Conservation (phyloP, 306 rosid genomes). For the Ammopiptanthus mongolicus region DNA sequence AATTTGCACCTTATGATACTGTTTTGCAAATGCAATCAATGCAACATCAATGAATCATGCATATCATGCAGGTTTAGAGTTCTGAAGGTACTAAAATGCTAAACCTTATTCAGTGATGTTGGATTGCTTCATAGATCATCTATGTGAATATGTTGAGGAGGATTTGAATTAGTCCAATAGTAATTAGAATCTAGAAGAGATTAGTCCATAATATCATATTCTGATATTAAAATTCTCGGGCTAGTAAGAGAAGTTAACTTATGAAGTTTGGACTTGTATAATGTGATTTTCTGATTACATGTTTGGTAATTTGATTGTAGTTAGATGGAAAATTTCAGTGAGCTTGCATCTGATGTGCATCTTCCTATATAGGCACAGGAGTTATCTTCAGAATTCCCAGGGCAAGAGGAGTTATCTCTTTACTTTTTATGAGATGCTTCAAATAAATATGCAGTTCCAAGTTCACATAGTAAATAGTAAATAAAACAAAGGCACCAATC, state of each 20-base stretch:
- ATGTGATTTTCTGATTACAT: slow-evolving; percentile 36
- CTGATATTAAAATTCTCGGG: slow-evolving; percentile 27
- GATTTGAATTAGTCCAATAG: slow-evolving; percentile 39
- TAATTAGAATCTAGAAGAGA: slow-evolving; percentile 35
- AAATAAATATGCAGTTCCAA: slow-evolving; percentile 27
- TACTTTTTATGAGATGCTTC: slow-evolving; percentile 18
- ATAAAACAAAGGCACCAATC: slow-evolving; percentile 17
- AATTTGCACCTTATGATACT: slow-evolving; percentile 41
- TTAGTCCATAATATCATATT: slow-evolving; percentile 34
- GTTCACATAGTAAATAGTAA: slow-evolving; percentile 1
- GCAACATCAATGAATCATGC: slow-evolving; percentile 44
- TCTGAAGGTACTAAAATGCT: slow-evolving; percentile 15
- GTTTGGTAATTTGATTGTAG: slow-evolving; percentile 26
- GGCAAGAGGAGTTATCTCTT: slow-evolving; percentile 11
- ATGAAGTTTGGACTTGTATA: slow-evolving; percentile 34
- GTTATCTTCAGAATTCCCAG: not conserved
- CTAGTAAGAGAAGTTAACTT: slow-evolving; percentile 22
- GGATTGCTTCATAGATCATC: slow-evolving; percentile 27
- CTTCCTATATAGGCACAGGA: not conserved
- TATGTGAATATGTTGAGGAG: slow-evolving; percentile 48
- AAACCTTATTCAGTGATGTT: slow-evolving; percentile 30
- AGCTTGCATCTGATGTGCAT: slow-evolving; percentile 5
- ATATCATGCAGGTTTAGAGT: slow-evolving; percentile 21
- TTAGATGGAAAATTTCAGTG: slow-evolving; percentile 23
- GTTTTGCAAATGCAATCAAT: slow-evolving; percentile 50